Percentiles rank a stretch among this genome's conserved stretches.
phyloP scores from a whole-genome alignment of 192 early-diverging fungal species.

The Podila epicladia region DNA sequence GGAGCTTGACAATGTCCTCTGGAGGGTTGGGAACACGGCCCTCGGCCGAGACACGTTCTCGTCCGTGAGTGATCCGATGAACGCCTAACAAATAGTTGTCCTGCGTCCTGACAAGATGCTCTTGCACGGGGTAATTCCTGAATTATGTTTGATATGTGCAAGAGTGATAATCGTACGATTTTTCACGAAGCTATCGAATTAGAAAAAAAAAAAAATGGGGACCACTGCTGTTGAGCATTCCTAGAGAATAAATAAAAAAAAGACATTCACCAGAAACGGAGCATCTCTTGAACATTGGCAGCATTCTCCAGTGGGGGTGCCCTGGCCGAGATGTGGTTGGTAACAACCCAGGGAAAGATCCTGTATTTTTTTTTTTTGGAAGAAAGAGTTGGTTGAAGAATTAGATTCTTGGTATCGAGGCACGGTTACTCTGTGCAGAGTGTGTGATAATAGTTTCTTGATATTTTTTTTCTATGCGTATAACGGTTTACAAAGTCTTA shows the following conservation, averaged over 20 bases:
- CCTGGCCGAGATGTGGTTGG: constrained; percentile 30
- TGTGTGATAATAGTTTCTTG: neutral
- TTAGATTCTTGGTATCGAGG: too few species aligned
- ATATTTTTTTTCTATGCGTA: too few species aligned
- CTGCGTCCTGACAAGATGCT: constrained; percentile 85
- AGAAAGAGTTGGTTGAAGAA: too few species aligned
- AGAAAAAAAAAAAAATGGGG: neutral
- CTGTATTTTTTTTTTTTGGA: constrained; percentile 2
- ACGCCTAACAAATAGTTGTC: constrained; percentile 89
- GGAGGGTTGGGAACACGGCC: constrained; percentile 13
- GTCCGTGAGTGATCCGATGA: constrained; percentile 77
- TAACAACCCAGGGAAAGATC: constrained; percentile 43
- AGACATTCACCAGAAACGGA: constrained; percentile 53
- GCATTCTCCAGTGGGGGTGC: constrained; percentile 38
- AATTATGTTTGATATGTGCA: neutral
- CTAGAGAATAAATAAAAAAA: neutral
- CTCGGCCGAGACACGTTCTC: constrained; percentile 13
- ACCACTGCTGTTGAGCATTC: neutral
- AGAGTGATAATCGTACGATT: neutral
- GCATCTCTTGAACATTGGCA: constrained; percentile 55
- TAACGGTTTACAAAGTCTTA: neutral
- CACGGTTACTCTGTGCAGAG: too few species aligned
- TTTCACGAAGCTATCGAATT: neutral
- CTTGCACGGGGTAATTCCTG: constrained; percentile 86
- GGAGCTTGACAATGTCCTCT: constrained; percentile 31